These are phyloP conservation scores for Corymbia citriodora DNA, from an alignment of 441 rosid species.

Conservation along the genomic window DNA sequence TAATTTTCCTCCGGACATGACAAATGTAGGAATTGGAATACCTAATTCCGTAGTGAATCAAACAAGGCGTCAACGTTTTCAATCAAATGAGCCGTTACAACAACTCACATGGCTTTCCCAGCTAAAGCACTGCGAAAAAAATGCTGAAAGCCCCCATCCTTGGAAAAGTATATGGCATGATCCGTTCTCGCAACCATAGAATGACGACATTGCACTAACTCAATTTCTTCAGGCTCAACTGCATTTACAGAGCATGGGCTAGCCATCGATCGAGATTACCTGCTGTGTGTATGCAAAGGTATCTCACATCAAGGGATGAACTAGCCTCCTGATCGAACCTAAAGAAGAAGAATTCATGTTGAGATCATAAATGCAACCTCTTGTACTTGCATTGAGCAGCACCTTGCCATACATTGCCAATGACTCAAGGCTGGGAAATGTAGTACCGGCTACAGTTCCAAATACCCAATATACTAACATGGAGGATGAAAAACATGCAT, in stretches of 20 bases:
- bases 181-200: not conserved
- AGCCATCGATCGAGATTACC: not conserved
- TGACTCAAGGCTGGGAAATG: not conserved
- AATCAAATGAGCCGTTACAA: not conserved
- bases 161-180: not conserved
- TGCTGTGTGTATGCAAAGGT: not conserved
- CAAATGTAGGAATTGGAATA: not conserved
- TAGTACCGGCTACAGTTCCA: not conserved
- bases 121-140: not conserved
- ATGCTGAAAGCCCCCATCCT: not conserved
- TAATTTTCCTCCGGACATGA: not conserved
- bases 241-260: not conserved
- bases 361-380: not conserved
- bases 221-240: not conserved
- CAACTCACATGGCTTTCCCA: not conserved
- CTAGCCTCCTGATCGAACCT: not conserved
- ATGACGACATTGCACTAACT: not conserved
- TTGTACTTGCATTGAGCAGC: not conserved
- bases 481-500: not conserved
- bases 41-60: not conserved
- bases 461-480: not conserved
- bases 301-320: not conserved
- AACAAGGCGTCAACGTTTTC: not conserved
- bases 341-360: not conserved
- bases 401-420: not conserved